These are phyloP conservation scores for Auricularia sp. DNA, from an alignment of 768 basidiomycete genomes.

Conservation along the genomic window DNA sequence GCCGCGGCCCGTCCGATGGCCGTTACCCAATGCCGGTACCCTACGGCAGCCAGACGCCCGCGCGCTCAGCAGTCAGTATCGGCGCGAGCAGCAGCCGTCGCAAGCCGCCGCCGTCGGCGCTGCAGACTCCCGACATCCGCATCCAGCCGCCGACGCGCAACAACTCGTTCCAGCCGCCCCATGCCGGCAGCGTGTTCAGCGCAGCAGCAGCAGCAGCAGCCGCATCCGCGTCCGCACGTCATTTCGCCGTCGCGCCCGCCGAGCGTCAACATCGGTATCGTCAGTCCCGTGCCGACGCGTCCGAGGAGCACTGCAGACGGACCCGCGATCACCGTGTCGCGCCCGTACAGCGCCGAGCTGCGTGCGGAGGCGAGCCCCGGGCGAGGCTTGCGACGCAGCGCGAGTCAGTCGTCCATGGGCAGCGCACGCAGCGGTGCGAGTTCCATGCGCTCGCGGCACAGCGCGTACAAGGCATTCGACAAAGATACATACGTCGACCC, in stretches of 20 bases:
- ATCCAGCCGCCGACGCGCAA: background rate
- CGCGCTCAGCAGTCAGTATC: background rate
- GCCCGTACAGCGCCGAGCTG: background rate
- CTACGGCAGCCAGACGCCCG: background rate
- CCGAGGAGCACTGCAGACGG: background rate
- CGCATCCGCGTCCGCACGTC: background rate
- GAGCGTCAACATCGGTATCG: background rate
- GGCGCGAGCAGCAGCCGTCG: background rate
- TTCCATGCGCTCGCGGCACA: background rate
- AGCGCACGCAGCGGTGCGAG: background rate
- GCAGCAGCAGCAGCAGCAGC: background rate
- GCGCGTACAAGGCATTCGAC: background rate
- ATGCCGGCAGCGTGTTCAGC: background rate
- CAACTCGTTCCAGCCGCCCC: background rate
- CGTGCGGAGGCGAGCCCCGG: background rate
- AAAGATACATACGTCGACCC: background rate
- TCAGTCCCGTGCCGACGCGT: background rate
- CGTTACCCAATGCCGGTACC: background rate
- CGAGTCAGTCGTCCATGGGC: background rate
- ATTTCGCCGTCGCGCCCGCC: background rate
- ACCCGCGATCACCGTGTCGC: background rate
- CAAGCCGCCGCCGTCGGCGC: background rate
- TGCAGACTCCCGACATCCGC: background rate
- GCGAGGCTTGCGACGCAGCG: background rate
- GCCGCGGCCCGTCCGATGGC: background rate